Conservation (phyloP, 2,329 filamentous ascomycete species). For the Penicillium aurantiogriseum region DNA sequence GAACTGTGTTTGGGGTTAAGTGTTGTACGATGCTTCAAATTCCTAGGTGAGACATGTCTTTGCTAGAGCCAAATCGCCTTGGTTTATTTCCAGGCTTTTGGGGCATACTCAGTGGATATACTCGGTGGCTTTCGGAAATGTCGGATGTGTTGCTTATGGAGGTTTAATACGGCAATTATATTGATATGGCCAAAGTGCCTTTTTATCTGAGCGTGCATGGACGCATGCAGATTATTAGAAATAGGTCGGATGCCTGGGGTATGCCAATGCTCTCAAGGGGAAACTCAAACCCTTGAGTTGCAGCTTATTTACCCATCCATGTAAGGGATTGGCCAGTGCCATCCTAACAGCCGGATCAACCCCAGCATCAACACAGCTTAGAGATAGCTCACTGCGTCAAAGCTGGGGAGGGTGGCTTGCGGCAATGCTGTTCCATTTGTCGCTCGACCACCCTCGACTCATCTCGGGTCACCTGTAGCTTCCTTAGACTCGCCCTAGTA, state of each 20-base stretch:
- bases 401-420: constrained; percentile 7
- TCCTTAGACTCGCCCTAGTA: constrained; percentile 21
- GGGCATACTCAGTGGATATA: too few species aligned
- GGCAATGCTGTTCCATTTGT: constrained; percentile 22
- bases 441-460: constrained; percentile 16
- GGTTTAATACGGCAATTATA: background rate
- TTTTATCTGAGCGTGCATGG: background rate
- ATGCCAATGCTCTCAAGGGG: background rate
- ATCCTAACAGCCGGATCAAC: constrained; percentile 4
- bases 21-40: constrained; percentile 1
- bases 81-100: background rate
- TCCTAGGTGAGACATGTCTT: background rate
- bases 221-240: background rate
- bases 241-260: background rate
- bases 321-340: background rate
- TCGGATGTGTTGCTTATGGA: background rate
- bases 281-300: constrained; percentile 3
- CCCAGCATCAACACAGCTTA: background rate
- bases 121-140: background rate
- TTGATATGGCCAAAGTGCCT: background rate
- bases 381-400: constrained; percentile 2
- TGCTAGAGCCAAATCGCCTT: background rate
- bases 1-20: background rate
- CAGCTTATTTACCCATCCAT: background rate
- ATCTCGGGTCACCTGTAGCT: constrained; percentile 28